These are phyloP conservation scores for Tausonia pullulans DNA, from an alignment of 1,284 basidiomycete species.

Conservation along the genomic window DNA sequence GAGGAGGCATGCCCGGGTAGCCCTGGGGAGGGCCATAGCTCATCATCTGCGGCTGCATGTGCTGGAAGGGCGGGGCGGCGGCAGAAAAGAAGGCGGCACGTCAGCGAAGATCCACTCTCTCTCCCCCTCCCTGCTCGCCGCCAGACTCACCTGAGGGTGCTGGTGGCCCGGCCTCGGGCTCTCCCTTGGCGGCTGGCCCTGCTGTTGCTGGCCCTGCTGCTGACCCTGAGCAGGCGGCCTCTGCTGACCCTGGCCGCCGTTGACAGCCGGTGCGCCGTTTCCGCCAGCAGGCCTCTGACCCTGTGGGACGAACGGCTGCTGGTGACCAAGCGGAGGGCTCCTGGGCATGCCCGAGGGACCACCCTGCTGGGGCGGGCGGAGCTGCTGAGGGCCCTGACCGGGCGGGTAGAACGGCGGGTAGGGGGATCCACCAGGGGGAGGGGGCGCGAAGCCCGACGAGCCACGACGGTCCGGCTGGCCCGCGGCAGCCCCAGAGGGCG, in stretches of 20 bases:
- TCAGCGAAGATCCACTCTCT: not conserved
- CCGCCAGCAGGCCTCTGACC: constrained; percentile 13
- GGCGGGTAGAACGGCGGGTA: constrained; percentile 8
- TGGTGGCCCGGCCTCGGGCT: constrained; percentile 1
- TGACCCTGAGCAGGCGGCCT: not conserved
- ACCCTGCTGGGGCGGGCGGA: constrained; percentile 18
- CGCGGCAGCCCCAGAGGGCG: constrained; percentile 15
- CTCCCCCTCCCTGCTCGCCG: too few relatives aligned
- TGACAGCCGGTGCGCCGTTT: constrained; percentile 19
- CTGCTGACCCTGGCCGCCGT: constrained; percentile 18
- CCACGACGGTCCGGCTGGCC: constrained; percentile 11
- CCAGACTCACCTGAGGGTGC: not conserved
- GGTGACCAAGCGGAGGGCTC: constrained; percentile 22
- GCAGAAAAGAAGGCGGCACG: too few relatives aligned
- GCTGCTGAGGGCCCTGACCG: constrained; percentile 17
- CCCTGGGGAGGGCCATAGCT: not conserved
- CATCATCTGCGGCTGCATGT: constrained; percentile 2
- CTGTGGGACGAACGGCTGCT: constrained; percentile 21
- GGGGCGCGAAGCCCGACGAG: constrained; percentile 8
- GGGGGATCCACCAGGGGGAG: constrained; percentile 7
- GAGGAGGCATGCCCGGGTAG: constrained; percentile 10
- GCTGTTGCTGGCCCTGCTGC: constrained; percentile 14
- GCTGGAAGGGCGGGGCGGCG: not conserved
- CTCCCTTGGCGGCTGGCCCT: not conserved
- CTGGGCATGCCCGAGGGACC: constrained; percentile 14